phyloP scores from a whole-genome alignment of 352 stramenopile genomes.

The Lagenidium giganteum region DNA sequence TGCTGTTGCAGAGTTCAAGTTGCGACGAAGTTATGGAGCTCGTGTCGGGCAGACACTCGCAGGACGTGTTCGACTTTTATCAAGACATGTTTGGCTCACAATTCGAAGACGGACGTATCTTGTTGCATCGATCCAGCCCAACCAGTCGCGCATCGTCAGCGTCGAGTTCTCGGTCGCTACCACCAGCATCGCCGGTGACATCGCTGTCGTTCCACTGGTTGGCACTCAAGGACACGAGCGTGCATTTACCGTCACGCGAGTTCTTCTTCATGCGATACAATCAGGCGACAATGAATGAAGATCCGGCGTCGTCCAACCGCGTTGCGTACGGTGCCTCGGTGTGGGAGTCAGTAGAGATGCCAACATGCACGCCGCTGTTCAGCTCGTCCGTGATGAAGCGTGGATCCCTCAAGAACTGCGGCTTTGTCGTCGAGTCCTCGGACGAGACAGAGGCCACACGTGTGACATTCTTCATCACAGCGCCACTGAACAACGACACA shows the following conservation, averaged over 20 bases:
- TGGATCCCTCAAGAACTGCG: conserved; percentile 39
- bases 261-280: conserved; percentile 78
- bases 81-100: conserved; percentile 39
- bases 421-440: conserved; percentile 60
- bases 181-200: conserved; percentile 10
- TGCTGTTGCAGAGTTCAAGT: conserved; percentile 49
- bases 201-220: conserved; percentile 51
- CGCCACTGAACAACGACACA: conserved; percentile 27
- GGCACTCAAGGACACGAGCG: conserved; percentile 38
- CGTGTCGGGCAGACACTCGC: conserved; percentile 33
- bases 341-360: conserved; percentile 52
- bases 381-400: conserved; percentile 38
- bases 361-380: conserved; percentile 43
- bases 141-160: background rate
- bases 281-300: conserved; percentile 33
- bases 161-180: background rate
- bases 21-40: conserved; percentile 53
- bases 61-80: conserved; percentile 42
- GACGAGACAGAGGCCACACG: conserved; percentile 44
- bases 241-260: conserved; percentile 41
- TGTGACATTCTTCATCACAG: conserved; percentile 61
- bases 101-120: conserved; percentile 42
- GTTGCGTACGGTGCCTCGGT: conserved; percentile 42
- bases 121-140: conserved; percentile 2
- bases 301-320: conserved; percentile 16